These are phyloP conservation scores for Chlamydomonas incerta DNA, from an alignment of 139 green algal genomes.

Conservation along the genomic window DNA sequence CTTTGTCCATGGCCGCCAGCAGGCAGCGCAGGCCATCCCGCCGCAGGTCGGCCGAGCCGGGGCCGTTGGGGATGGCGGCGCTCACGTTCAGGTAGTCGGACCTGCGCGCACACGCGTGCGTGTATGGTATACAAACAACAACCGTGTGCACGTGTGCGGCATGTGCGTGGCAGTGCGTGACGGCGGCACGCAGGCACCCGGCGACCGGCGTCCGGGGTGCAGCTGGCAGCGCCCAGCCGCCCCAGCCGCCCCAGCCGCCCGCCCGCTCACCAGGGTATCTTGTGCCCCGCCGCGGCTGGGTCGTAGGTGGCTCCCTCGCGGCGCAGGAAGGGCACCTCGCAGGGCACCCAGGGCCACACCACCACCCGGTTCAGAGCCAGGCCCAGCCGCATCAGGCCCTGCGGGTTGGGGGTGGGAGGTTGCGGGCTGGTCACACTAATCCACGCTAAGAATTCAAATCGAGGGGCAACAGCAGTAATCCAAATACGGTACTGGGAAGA, in stretches of 20 bases:
- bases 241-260: too few species aligned
- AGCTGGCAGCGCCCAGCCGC: too few species aligned
- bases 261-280: constrained; percentile 25
- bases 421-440: too few species aligned
- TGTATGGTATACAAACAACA: too few species aligned
- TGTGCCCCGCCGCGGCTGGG: constrained; percentile 17
- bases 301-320: background rate
- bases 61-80: constrained; percentile 6
- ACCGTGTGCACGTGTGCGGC: too few species aligned
- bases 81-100: constrained; percentile 25
- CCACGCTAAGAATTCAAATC: too few species aligned
- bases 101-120: too few species aligned
- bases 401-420: background rate
- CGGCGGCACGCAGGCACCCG: too few species aligned
- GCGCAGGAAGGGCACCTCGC: constrained; percentile 30
- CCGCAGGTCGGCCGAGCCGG: background rate
- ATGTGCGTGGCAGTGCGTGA: too few species aligned
- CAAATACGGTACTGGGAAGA: too few species aligned
- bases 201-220: too few species aligned
- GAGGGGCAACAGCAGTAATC: too few species aligned
- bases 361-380: constrained; percentile 25
- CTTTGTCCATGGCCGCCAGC: background rate
- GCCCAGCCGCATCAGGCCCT: constrained; percentile 28
- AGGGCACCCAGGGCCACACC: constrained; percentile 46
- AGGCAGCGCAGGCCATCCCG: constrained; percentile 25